Evolutionary conservation across 2,329 filamentous ascomycete genomes (phyloP), one percentile per base, ranked within the genome.

Genomic region (Fusarium verrucosum): DNA sequence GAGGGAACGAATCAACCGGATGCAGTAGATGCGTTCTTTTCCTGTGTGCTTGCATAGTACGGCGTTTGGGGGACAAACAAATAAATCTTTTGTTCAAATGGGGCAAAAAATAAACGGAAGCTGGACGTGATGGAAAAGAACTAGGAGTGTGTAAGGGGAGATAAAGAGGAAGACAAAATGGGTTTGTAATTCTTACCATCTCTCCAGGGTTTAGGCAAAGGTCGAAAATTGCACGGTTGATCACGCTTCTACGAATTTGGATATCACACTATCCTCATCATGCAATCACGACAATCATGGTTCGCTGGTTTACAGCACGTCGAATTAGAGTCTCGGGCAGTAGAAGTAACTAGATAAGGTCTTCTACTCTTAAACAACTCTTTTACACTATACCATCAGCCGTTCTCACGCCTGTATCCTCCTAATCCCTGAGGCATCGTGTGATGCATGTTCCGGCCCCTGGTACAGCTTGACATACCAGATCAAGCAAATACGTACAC

Each of bases 1-100:
- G 88, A 86, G 94, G 79, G 94, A 97, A 83, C 80, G 83, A 66
- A 75, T 79, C 73, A 85, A 85, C 79, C 78, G 76, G 53, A 65
- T 76, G 74, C 72, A 78, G 72, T 77, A 75, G 60, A 72, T 62
- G 62, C 62, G 65, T 70, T 75, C 70, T 72, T 75, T 75, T 74
- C 69, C 73, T 76, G 72, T 75, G 70, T 75, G 76, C 75, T 79
- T 78, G 76, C 77, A 79, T 78, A 71, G 75, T 79, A 75, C 73
- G 77, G 77, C 77, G 77, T 79, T 75, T 66, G 73, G 75, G 70
- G 58, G 49, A 62, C 58, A 61, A 62, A 72, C 71, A 70, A 69
- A 68, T 54, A 70, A 69, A 73, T 70, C 67, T 73, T 66, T 72
- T 72, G 69, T 73, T 70, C 65, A 65, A 72, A 59, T 65, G 69